Percentiles rank a stretch among this genome's conserved stretches.
Evolutionary conservation across 352 stramenopile genomes (phyloP).

Genomic region (Globisporangium barbulae): DNA sequence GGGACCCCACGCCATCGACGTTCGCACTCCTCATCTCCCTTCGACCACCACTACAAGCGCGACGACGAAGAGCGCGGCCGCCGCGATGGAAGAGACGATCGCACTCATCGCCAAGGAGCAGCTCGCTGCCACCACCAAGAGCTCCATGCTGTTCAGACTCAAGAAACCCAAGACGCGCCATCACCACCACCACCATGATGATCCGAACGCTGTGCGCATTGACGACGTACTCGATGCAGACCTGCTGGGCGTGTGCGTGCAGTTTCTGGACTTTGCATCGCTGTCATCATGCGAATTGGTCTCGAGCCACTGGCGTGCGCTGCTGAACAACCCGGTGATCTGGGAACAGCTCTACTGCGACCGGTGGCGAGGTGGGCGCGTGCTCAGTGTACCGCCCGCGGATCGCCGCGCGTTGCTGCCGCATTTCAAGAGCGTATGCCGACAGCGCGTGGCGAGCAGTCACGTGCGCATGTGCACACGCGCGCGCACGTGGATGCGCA

Average conservation of each 20-base stretch:
- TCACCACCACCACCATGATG: not conserved
- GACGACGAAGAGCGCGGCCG: not conserved
- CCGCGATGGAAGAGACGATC: not conserved
- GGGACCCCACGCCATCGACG: not conserved
- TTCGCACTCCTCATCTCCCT: not conserved
- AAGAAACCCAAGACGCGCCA: not conserved
- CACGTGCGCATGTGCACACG: conserved; percentile 26
- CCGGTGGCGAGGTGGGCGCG: conserved; percentile 14
- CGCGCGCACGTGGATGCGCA: conserved; percentile 21
- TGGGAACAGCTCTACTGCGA: conserved; percentile 28
- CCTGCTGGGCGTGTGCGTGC: conserved; percentile 21
- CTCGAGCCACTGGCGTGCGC: conserved; percentile 17
- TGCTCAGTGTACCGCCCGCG: not conserved
- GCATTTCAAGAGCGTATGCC: conserved; percentile 22
- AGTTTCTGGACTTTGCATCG: conserved; percentile 27
- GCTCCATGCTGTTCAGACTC: not conserved
- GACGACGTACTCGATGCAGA: conserved; percentile 15
- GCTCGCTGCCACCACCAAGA: not conserved
- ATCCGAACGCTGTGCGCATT: not conserved
- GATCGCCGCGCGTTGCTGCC: not conserved
- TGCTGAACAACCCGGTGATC: conserved; percentile 13
- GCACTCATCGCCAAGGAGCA: not conserved
- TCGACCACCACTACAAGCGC: not conserved
- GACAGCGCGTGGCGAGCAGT: conserved; percentile 10
- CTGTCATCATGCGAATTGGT: conserved; percentile 25